Base-by-base conservation (phyloP, 2,329 filamentous ascomycete species). In the Pseudocercospora ulei region DNA sequence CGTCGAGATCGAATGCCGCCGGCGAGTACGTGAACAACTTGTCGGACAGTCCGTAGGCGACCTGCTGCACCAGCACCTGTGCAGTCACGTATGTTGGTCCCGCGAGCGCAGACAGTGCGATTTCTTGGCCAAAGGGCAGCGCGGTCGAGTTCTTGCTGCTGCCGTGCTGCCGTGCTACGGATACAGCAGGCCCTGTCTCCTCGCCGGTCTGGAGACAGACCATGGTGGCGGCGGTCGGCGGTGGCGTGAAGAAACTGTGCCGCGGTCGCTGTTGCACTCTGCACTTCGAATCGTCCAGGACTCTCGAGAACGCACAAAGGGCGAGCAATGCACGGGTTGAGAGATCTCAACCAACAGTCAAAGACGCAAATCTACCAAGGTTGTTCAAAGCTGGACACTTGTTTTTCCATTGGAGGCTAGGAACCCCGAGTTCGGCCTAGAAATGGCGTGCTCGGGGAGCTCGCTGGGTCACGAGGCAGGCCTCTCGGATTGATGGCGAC, bases 1-100 rank as follows among this genome's bases (percentile, higher is more conserved):
- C 64, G 61, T 96, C 88, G 49, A 98, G 73, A 59, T 92, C 83
- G 57, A 95, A 96, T 8, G 84, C 82, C 57, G 93, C 83, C 17
- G 87, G 85, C 2, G 88, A 96, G 70, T 93, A 96, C 40, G 87
- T 82, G 68, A 94, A 98, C 66, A 96, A 78, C 71, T 93, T 94
- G 70, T 96, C 87, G 40, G 88, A 96, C 46, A 98, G 73, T 48
- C 83, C 76, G 67, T 94, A 98, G 45, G 88, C 85, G 49, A 96
- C 81, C 65, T 98, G 90, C 68, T 98, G 90, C 49, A 96, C 81
- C 39, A 98, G 75, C 13, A 85, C 78, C 66, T 98, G 90, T 18
- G 86, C 83, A 25, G 88, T 96, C 46, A 88, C 74, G 65, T 98
- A 98, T 39, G 83, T 90, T 51, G 88, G 83, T 9, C 88, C 90